Base-by-base conservation (phyloP, 441 rosid species). In the Populus hybrid region DNA sequence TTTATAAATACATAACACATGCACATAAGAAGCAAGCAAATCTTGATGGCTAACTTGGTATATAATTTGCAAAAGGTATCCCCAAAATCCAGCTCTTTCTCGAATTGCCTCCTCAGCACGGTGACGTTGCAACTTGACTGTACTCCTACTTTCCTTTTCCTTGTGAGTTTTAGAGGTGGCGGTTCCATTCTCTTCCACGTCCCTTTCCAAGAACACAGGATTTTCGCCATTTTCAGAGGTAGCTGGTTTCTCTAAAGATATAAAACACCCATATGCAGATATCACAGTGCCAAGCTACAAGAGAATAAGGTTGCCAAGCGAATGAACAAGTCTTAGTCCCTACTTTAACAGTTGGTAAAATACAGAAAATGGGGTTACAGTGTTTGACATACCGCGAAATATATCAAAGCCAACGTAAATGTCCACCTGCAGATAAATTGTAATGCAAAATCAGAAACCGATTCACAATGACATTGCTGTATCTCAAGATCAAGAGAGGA, bases 201-300 rank as follows among this genome's bases (percentile, higher is more conserved):
- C 85, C 18, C 77, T 67, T 78, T 65, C 74, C 67, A 78, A 67
- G 34, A 77, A 59, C 69, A 72, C 87, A 8, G 20, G 83, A 6
- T 30, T 26, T 57, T 16, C 76, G 70, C 78, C 86, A 73, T 80
- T 82, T 70, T 65, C 82, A 14, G 77, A 23, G 6, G 24, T 28
- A 50, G 76, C 66, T 57, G 75, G 73, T 54, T 68, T 28, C 50
- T 5, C 72, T 26, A 84, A 84, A 68, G 81, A 77, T 36, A 86
- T 59, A 86, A 87, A 92, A 69, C 96, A 93, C 79, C 98, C 98
- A 84, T 93, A 86, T 38, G 88, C 83, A 2, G 99, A 95, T 59
- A 85, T 79, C 57, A 87, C 77, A 46, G 85, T 88, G 21, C 92
- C 98, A 76, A 95, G 80, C 98, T 95, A 76, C 78, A 84, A 16